Evolutionary conservation across 2,329 filamentous ascomycete genomes (phyloP).

Genomic region (Colletotrichum paranaense): DNA sequence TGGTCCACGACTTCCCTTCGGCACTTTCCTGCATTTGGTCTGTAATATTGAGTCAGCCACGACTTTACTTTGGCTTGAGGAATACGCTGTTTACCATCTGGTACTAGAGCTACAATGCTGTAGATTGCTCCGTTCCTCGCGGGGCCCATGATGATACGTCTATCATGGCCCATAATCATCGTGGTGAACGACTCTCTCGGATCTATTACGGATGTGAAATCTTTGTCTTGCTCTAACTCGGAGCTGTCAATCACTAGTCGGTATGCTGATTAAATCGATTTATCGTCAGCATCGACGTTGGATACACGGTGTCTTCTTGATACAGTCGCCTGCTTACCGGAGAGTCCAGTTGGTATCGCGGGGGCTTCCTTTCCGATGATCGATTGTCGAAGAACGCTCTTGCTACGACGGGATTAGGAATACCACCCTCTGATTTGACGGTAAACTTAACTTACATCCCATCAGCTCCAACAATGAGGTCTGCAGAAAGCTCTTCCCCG

Average conservation of each 20-base stretch:
- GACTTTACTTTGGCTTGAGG: no score
- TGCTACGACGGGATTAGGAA: not conserved
- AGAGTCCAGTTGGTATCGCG: conserved; percentile 48
- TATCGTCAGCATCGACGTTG: conserved; percentile 48
- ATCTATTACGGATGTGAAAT: conserved; percentile 43
- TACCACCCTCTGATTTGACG: not conserved
- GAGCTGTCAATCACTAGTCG: conserved; percentile 45
- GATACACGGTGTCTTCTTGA: not conserved
- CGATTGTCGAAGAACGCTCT: conserved; percentile 30
- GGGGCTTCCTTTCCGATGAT: conserved; percentile 37
- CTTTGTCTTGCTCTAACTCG: conserved; percentile 22
- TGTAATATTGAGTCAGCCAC: not conserved
- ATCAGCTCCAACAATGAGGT: conserved; percentile 51
- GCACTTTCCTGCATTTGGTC: conserved; percentile 51
- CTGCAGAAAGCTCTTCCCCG: conserved; percentile 43
- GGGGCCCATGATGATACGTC: conserved; percentile 58
- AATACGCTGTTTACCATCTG: conserved; percentile 42
- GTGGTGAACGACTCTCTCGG: conserved; percentile 53
- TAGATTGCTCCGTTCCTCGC: conserved; percentile 52
- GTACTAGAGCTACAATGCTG: conserved; percentile 56
- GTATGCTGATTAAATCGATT: conserved; percentile 41
- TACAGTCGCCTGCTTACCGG: conserved; percentile 17
- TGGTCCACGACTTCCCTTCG: conserved; percentile 52
- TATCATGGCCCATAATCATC: conserved; percentile 57
- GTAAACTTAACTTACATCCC: conserved; percentile 41